Evolutionary conservation across 306 rosid species (phyloP), one percentile per base, ranked within the genome.

Genomic region (Rubus parviflorus): DNA sequence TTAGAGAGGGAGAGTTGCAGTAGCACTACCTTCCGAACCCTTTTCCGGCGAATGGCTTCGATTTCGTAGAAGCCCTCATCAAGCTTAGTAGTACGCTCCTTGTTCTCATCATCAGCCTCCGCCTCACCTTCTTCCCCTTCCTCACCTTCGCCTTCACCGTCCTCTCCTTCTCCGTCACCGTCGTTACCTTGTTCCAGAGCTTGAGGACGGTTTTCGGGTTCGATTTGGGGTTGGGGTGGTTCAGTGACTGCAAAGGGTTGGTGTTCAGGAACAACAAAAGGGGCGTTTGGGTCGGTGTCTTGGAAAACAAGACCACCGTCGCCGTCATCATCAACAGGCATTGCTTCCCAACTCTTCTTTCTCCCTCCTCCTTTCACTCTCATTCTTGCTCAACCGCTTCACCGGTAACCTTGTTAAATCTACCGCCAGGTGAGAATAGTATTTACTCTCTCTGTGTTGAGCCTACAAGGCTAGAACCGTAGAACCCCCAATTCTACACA

Each of bases 21-120:
- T 11, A 40, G 23, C 8, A 65, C 61, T 69, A 90, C 97, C 98
- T 92, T 92, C 12, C 94, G 92, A 70, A 92, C 64, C 85, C 97
- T 86, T 80, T 81, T 92, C 46, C 96, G 92, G 74, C 96, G 97
- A 61, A 92, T 88, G 77, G 92, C 83, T 88, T 94, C 96, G 56
- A 94, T 87, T 83, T 92, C 97, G 70, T 85, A 92, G 73, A 83
- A 90, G 43, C 94, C 96, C 35, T 92, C 93, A 14, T 78, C 95
- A 19, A 94, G 91, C 81, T 86, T 74, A 4, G 85, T 72, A 4
- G 83, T 83, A 37, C 91, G 84, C 63, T 69, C 53, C 19, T 56
- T 45, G 47, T 68, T 62, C 20, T 62, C 81, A 17, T 72, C 82
- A 8, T 75, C 81, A 11, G 75, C 90, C 0, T 61, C 84, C 0